Evolutionary conservation across 2,329 filamentous ascomycete species (phyloP).

Genomic region (Pestalotiopsis sp.): DNA sequence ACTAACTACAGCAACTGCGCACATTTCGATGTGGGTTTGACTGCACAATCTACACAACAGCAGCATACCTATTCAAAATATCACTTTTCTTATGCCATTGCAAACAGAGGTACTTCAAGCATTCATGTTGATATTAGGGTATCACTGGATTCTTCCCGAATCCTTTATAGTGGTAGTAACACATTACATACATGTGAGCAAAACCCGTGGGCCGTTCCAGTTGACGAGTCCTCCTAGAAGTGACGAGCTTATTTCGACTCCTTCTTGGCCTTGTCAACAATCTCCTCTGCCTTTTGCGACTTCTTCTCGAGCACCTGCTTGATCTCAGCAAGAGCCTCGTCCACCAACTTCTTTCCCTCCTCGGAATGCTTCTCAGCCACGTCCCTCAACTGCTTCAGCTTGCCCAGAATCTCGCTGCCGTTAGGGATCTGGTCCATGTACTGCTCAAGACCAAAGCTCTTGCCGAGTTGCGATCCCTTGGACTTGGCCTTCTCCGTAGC

Average conservation of each 20-base stretch:
- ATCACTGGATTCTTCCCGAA: not conserved
- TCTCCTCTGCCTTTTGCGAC: slow-evolving; percentile 58
- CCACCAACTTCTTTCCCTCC: slow-evolving; percentile 70
- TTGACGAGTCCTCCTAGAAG: too few relatives aligned
- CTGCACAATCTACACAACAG: too few relatives aligned
- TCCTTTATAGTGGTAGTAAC: not conserved
- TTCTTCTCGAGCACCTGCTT: slow-evolving; percentile 66
- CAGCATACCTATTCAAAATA: too few relatives aligned
- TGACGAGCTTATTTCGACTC: slow-evolving; percentile 37
- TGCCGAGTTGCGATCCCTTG: slow-evolving; percentile 39
- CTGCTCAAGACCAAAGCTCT: slow-evolving; percentile 55
- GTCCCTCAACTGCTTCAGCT: slow-evolving; percentile 66
- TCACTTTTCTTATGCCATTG: too few relatives aligned
- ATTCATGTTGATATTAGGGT: not conserved
- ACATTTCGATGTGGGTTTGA: too few relatives aligned
- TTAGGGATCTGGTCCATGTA: slow-evolving; percentile 69
- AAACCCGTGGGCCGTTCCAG: too few relatives aligned
- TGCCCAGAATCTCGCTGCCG: slow-evolving; percentile 65
- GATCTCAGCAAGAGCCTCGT: slow-evolving; percentile 70
- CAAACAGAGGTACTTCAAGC: too few relatives aligned
- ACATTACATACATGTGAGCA: not conserved
- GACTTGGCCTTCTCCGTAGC: slow-evolving; percentile 63
- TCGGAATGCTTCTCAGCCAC: slow-evolving; percentile 69
- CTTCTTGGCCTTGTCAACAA: slow-evolving; percentile 58
- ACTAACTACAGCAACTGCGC: too few relatives aligned